Conservation (phyloP, 176 grass and related monocot genomes). For the Triticum dicoccoides region DNA sequence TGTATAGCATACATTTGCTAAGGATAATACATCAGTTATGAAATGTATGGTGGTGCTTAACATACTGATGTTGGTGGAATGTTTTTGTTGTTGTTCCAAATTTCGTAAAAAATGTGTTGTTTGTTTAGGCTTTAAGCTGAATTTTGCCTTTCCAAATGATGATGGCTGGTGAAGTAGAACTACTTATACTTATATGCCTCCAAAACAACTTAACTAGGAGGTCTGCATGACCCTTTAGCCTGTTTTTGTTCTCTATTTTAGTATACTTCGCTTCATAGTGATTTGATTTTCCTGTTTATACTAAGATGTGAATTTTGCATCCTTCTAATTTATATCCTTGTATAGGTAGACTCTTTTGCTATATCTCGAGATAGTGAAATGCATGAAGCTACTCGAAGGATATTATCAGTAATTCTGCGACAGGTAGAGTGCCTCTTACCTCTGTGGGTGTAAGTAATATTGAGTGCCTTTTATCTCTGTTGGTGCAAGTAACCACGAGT, state of each 20-base stretch:
- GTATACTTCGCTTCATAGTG: neutral
- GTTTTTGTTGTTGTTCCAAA: neutral
- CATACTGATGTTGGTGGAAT: neutral
- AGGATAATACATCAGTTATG: neutral
- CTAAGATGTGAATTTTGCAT: neutral
- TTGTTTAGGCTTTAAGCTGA: neutral
- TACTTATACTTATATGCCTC: neutral
- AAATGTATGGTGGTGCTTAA: constrained; percentile 3
- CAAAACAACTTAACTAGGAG: neutral
- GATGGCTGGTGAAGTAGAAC: neutral
- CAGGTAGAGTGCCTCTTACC: constrained; percentile 52
- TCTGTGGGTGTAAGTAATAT: neutral
- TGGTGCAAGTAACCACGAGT: constrained; percentile 2
- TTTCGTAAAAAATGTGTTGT: neutral
- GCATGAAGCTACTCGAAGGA: constrained; percentile 96
- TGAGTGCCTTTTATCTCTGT: neutral
- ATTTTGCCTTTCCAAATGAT: neutral
- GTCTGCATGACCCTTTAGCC: neutral
- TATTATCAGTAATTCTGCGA: constrained; percentile 92
- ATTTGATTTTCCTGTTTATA: constrained; percentile 16
- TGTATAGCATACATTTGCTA: neutral
- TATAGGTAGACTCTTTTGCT: constrained; percentile 95
- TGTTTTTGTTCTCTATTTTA: neutral
- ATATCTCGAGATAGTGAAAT: constrained; percentile 82
- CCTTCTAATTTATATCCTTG: neutral